Evolutionary conservation across 441 rosid species (phyloP).

Genomic region (Iberis amara): DNA sequence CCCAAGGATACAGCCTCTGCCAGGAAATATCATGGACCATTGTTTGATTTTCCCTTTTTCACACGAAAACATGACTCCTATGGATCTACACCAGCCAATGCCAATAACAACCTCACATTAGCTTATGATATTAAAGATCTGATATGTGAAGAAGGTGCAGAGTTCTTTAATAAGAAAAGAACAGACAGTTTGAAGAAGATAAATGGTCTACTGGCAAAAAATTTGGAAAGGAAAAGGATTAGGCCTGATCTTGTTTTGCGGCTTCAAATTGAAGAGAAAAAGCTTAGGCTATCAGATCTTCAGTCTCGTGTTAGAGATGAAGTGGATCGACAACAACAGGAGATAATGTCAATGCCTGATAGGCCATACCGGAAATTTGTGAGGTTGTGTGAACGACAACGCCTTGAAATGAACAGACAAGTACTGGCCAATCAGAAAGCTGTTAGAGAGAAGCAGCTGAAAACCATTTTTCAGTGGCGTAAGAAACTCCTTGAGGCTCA

Average conservation of each 20-base stretch:
- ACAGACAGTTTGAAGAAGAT: conserved; percentile 83
- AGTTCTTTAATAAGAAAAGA: conserved; percentile 73
- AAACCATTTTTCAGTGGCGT: conserved; percentile 98
- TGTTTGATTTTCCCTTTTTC: conserved; percentile 98
- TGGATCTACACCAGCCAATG: conserved; percentile 71
- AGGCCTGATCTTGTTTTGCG: conserved; percentile 98
- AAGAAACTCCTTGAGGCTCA: conserved; percentile 98
- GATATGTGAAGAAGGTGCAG: conserved; percentile 84
- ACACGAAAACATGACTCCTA: conserved; percentile 92
- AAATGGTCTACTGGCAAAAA: conserved; percentile 69
- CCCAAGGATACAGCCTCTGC: conserved; percentile 71
- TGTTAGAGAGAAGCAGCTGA: conserved; percentile 86
- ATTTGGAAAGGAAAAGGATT: conserved; percentile 96
- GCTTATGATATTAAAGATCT: conserved; percentile 94
- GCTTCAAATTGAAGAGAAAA: conserved; percentile 95
- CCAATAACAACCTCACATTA: conserved; percentile 73
- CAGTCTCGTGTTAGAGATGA: conserved; percentile 92
- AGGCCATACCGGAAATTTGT: conserved; percentile 98
- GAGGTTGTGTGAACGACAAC: conserved; percentile 92
- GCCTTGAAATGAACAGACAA: conserved; percentile 88
- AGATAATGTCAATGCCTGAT: conserved; percentile 99
- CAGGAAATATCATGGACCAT: conserved; percentile 96
- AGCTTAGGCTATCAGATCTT: conserved; percentile 71
- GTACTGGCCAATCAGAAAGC: conserved; percentile 85
- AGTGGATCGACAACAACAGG: conserved; percentile 96